Base-by-base conservation (phyloP, 2,329 filamentous ascomycete species). In the Fusarium abutilonis region DNA sequence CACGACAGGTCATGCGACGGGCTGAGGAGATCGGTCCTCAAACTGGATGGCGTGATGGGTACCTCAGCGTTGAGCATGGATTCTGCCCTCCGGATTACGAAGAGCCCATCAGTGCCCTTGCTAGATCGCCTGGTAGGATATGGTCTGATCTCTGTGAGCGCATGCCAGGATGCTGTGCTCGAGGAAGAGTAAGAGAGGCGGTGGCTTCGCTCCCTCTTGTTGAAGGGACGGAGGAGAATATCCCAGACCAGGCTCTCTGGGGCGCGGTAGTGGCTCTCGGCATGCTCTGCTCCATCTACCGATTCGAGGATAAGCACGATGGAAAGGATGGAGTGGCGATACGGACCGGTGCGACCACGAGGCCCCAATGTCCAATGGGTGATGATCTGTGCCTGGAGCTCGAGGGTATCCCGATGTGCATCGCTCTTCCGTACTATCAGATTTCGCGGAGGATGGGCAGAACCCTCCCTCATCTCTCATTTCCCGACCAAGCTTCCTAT, bases 131-230 rank as follows among this genome's bases (percentile, higher is more conserved):
- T 0, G 82, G 82, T 0, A 74, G 82, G n/a, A 77, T 84, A 14
- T 85, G 83, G 82, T 80, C 80, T 4, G 82, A 84, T 57, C 74
- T 84, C 1, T 82, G 80, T 52, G 81, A 83, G 66, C 74, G 82
- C 3, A 84, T 84, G 78, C 82, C 82, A 0, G 82, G 82, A 0
- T 82, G 80, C 41, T 77, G 82, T 2, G 77, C 80, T 1, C 72
- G 82, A 44, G 82, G 82, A 1, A 76, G 80, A n/a, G 80, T 83
- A 0, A 72, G 81, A 31, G 81, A 83, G 46, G 79, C 81, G 0
- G 74, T 83, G 1, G 80, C 79, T 2, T 76, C 80, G 0, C 64
- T 85, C 0, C 79, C 81, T 1, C 67, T 83, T 3, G 76, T 85
- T 3, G 75, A 82, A 55, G 82, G 81, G 1, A 82, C 78, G 0